Percentiles rank a stretch among this genome's conserved stretches.
phyloP scores from a whole-genome alignment of 129 eudicot genomes.

The Lactuca sativa region DNA sequence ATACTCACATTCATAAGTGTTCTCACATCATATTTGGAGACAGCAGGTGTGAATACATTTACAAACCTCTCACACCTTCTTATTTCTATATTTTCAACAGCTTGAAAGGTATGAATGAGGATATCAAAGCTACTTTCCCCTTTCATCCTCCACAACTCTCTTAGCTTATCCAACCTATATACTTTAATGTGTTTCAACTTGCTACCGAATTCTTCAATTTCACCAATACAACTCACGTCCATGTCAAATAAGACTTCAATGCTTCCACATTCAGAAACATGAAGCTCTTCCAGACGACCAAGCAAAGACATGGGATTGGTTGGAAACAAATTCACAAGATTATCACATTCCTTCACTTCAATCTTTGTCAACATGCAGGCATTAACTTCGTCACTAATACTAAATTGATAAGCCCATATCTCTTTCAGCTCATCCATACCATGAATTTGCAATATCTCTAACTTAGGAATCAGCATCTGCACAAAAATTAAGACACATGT shows the following conservation, averaged over 20 bases:
- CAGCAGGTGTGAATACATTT: constrained; percentile 4
- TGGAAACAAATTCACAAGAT: constrained; percentile 17
- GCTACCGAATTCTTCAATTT: not conserved
- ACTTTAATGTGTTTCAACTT: not conserved
- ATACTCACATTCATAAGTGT: not conserved
- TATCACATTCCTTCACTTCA: not conserved
- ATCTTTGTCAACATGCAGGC: constrained; percentile 1
- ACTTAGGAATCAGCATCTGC: not conserved
- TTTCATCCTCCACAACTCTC: constrained; percentile 20
- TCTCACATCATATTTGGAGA: not conserved
- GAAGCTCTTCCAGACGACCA: not conserved
- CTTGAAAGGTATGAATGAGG: not conserved
- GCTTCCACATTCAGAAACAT: not conserved
- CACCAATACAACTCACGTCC: not conserved
- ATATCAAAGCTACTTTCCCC: not conserved
- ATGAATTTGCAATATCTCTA: not conserved
- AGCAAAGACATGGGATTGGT: constrained; percentile 11
- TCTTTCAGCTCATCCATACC: not conserved
- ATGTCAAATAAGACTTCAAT: constrained; percentile 17
- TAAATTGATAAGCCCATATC: not conserved
- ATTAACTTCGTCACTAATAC: not conserved
- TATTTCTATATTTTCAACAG: not conserved
- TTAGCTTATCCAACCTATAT: not conserved
- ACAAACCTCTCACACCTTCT: not conserved
- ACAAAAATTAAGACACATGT: not conserved